A percentile compares a stretch with the other conserved stretches of the same genome.
Conservation (phyloP, 2,329 filamentous ascomycete species). For the Thermoascus crustaceus region DNA sequence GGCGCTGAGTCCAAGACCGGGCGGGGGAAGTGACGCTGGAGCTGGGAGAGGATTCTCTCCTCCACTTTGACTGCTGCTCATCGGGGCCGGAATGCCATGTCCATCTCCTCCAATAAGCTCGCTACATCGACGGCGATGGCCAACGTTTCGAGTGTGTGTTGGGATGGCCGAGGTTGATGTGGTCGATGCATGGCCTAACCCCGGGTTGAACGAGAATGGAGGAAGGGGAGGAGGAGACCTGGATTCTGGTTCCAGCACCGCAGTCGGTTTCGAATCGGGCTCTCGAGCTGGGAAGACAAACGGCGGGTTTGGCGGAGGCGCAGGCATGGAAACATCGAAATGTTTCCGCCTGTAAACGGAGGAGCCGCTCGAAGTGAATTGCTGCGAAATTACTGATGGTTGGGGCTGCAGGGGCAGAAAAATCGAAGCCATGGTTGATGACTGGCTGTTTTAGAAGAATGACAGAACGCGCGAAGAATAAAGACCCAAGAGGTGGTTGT, state of each 20-base stretch:
- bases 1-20: slow-evolving; percentile 31
- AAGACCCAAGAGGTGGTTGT: slow-evolving; percentile 8
- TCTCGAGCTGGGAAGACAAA: slow-evolving; percentile 54
- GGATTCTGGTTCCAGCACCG: slow-evolving; percentile 44
- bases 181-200: slow-evolving; percentile 30
- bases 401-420: slow-evolving; percentile 27
- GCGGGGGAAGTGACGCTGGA: slow-evolving; percentile 16
- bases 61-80: slow-evolving; percentile 41
- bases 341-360: slow-evolving; percentile 14
- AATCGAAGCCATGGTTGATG: slow-evolving; percentile 27
- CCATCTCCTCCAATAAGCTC: slow-evolving; percentile 70
- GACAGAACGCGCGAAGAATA: slow-evolving; percentile 8
- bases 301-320: slow-evolving; percentile 49
- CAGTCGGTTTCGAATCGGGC: slow-evolving; percentile 40
- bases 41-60: slow-evolving; percentile 15
- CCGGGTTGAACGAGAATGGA: slow-evolving; percentile 31
- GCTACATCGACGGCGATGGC: slow-evolving; percentile 70
- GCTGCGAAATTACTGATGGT: slow-evolving; percentile 18
- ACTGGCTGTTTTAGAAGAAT: slow-evolving; percentile 1
- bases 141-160: slow-evolving; percentile 47
- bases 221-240: slow-evolving; percentile 24
- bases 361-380: slow-evolving; percentile 17
- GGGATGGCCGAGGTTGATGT: slow-evolving; percentile 46
- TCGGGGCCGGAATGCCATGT: slow-evolving; percentile 51
- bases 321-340: slow-evolving; percentile 20